Evolutionary conservation across 441 rosid genomes (phyloP), one percentile per base, ranked within the genome.

Genomic region (Gossypium schwendimanii): DNA sequence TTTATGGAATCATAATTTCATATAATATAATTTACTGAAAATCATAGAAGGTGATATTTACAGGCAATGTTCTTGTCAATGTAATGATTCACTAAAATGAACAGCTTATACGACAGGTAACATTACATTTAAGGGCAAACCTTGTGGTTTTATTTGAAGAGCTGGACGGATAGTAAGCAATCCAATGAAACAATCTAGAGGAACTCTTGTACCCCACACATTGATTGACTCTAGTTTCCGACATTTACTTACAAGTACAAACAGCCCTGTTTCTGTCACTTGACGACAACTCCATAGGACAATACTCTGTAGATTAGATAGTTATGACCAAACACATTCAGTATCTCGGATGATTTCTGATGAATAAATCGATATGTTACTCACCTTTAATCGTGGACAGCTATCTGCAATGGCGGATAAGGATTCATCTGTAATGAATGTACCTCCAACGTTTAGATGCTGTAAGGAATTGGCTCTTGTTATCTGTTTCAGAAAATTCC

Each of bases 221-320:
- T 92, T 85, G 78, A 94, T 85, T 0, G 96, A 87, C 71, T 88
- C 85, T 1, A 94, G 93, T 55, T 84, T 91, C n/a, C 72, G 79
- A 69, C 98, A 94, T 71, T 87, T 89, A 76, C 79, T 76, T 24
- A 87, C 96, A n/a, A 94, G 86, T 66, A 77, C 73, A 12, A 86
- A 70, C 49, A 92, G 86, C 23, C 98, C 98, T 2, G 71, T 81
- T 78, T 80, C 90, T 11, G 95, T 86, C 52, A 92, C 92, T 76
- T 90, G 97, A 44, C 98, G 97, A 78, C 94, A 94, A 78, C 97
- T 83, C 98, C 98, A 92, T 53, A 88, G 84, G 8, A 86, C 83
- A n/a, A 89, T 82, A 18, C 83, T 90, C 97, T 90, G 84, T 31
- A 52, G 26, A 62, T 70, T 23, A 20, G 33, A 15, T 6, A 7